These are phyloP conservation scores for Yamadazyma diddensiae DNA, from an alignment of 1,139 yeast genomes.

Conservation along the genomic window DNA sequence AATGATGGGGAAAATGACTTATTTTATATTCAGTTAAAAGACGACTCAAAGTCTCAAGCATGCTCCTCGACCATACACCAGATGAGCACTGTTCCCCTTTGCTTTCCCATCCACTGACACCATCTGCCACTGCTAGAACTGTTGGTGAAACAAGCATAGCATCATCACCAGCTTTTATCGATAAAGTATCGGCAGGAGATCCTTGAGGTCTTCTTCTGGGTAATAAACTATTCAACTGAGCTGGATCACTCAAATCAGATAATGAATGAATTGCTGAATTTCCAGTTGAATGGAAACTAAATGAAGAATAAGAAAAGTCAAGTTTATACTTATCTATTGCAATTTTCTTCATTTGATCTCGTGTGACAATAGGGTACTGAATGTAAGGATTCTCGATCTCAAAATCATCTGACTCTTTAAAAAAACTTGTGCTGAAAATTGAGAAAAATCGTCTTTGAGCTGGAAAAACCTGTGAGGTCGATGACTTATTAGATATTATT, in stretches of 20 bases:
- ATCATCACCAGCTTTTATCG: slow-evolving; percentile 58
- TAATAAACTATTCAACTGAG: slow-evolving; percentile 43
- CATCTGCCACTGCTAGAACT: slow-evolving; percentile 58
- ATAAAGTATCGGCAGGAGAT: slow-evolving; percentile 51
- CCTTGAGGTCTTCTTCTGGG: slow-evolving; percentile 55
- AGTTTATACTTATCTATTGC: slow-evolving; percentile 42
- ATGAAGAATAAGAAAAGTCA: slow-evolving; percentile 46
- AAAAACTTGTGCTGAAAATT: not conserved
- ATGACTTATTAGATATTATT: no score
- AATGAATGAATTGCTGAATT: slow-evolving; percentile 47
- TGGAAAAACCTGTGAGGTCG: not conserved
- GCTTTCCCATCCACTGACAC: slow-evolving; percentile 60
- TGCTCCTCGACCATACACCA: slow-evolving; percentile 56
- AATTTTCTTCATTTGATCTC: slow-evolving; percentile 36
- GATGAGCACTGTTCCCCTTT: slow-evolving; percentile 40
- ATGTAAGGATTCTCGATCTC: slow-evolving; percentile 34
- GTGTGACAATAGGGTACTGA: slow-evolving; percentile 40
- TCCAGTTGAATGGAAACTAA: slow-evolving; percentile 46
- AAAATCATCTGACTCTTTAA: slow-evolving; percentile 16
- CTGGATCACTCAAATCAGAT: slow-evolving; percentile 51
- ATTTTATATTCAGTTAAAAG: slow-evolving; percentile 47
- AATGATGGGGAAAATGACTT: slow-evolving; percentile 41
- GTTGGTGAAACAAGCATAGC: slow-evolving; percentile 60
- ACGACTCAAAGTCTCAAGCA: slow-evolving; percentile 52
- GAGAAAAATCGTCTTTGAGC: not conserved